Conservation (phyloP, 331 rosid species). For the Rhamnella rubrinervis region DNA sequence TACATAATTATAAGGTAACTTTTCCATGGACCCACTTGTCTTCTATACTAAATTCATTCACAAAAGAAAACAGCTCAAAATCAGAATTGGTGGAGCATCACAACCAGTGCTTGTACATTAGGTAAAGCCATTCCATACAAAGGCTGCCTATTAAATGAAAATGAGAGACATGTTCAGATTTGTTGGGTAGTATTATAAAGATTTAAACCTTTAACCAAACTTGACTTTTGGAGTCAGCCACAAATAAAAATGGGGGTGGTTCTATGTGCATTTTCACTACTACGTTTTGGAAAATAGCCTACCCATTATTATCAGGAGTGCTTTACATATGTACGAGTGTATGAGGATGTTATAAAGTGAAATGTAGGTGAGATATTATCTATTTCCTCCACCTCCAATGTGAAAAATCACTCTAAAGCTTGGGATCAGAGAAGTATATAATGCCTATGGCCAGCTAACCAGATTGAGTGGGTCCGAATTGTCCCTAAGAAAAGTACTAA, state of each 20-base stretch:
- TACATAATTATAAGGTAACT: constrained; percentile 21
- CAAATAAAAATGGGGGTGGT: constrained; percentile 14
- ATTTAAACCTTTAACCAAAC: constrained; percentile 12
- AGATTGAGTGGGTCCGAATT: constrained; percentile 45
- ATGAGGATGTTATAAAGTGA: background rate
- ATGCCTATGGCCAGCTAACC: constrained; percentile 39
- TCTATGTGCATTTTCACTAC: background rate
- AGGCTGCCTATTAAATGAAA: background rate
- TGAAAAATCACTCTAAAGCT: constrained; percentile 18
- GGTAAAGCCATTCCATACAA: constrained; percentile 20
- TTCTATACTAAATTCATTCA: constrained; percentile 6
- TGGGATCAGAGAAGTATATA: constrained; percentile 26
- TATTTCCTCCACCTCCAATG: background rate
- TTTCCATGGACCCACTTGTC: constrained; percentile 22
- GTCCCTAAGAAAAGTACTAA: background rate
- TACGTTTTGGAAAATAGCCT: no score
- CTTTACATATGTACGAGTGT: background rate
- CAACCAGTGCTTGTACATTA: constrained; percentile 28
- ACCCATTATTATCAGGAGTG: no score
- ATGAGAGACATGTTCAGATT: background rate
- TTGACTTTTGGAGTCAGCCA: constrained; percentile 8
- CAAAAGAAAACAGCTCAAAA: background rate
- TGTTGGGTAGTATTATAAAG: background rate
- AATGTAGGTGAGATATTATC: background rate
- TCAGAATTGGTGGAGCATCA: constrained; percentile 38